Evolutionary conservation across 2,329 filamentous ascomycete species (phyloP).

Genomic region (Thermoascus crustaceus): DNA sequence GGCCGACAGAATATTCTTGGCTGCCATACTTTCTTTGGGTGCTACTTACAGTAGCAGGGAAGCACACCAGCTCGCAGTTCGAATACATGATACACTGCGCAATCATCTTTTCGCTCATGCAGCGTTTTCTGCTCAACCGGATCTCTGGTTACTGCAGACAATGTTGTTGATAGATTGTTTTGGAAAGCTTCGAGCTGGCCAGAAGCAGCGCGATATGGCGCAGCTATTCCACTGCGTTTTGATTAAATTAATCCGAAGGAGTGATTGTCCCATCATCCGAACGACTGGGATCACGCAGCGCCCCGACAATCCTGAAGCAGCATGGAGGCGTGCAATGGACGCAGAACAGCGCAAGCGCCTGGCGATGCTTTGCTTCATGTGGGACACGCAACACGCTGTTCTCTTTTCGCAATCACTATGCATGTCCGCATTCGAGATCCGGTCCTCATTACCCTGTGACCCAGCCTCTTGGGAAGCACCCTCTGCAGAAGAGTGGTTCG

Average conservation of each 20-base stretch:
- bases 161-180: constrained; percentile 58
- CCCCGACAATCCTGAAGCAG: constrained; percentile 34
- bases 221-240: constrained; percentile 52
- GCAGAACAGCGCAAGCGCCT: constrained; percentile 53
- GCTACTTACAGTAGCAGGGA: constrained; percentile 54
- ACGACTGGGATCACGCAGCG: constrained; percentile 27
- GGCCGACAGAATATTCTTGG: constrained; percentile 46
- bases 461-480: constrained; percentile 51
- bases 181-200: constrained; percentile 54
- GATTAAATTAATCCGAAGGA: constrained; percentile 48
- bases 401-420: constrained; percentile 59
- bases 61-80: constrained; percentile 52
- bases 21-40: constrained; percentile 51
- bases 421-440: constrained; percentile 58
- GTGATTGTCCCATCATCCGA: constrained; percentile 43
- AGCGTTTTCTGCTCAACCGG: constrained; percentile 50
- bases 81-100: constrained; percentile 53
- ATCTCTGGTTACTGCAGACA: constrained; percentile 54
- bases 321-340: constrained; percentile 48
- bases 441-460: constrained; percentile 48
- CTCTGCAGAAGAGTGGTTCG: constrained; percentile 45
- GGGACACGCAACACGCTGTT: constrained; percentile 58
- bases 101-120: constrained; percentile 52
- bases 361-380: constrained; percentile 56
- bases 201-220: constrained; percentile 56